Base-by-base conservation (phyloP, 345 rosid species). In the Zanthoxylum bungeanum region DNA sequence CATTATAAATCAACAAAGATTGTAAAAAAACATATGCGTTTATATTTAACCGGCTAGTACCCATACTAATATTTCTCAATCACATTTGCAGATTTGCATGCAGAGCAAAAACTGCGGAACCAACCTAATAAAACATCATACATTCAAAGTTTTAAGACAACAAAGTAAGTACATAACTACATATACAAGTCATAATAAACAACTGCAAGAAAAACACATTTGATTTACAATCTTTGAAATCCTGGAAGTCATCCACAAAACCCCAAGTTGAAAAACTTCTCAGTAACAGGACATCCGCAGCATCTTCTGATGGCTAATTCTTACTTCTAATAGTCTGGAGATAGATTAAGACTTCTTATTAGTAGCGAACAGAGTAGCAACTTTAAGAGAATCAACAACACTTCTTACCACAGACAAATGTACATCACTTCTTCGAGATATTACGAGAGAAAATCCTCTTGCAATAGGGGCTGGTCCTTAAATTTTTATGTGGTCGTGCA, bases 371-470 rank as follows among this genome's bases (percentile, higher is more conserved):
- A 72, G 19, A 56, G 57, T 39, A 73, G 76, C 47, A 60, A 70
- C 60, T 61, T 66, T 66, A 73, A 59, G 56, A 70, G 68, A 73
- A 75, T n/a, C 83, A 72, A 80, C 84, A 75, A 71, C 76, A 73
- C 52, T 66, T 12, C 68, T 30, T 66, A 7, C 47, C 42, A n/a
- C n/a, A n/a, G n/a, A n/a, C n/a, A n/a, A n/a, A n/a, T n/a, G n/a
- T n/a, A n/a, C n/a, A n/a, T n/a, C n/a, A n/a, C n/a, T n/a, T n/a
- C n/a, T n/a, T n/a, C n/a, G n/a, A n/a, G n/a, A n/a, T n/a, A n/a
- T n/a, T 80, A 64, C 85, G 60, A 0, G 91, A 81, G 87, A 90
- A 90, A 58, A 90, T 85, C 81, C 88, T 86, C 86, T 86, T 88
- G 79, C 93, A 81, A 42, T 88, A 85, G 9, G 96, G 96, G 53